Evolutionary conservation across 306 rosid genomes (phyloP).

Genomic region (Oemleria cerasiformis): DNA sequence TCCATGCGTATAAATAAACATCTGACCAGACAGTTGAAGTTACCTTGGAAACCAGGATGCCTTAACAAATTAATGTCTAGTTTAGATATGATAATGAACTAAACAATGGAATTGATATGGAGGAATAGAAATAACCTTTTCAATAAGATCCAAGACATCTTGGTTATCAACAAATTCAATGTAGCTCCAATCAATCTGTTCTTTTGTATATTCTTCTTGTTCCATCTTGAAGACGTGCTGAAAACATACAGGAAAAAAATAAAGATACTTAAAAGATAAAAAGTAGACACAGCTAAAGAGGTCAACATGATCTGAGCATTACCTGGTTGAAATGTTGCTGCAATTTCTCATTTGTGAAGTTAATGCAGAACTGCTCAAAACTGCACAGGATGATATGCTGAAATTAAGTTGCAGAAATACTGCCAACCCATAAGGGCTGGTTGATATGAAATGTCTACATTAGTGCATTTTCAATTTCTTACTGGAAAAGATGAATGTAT

Average conservation of each 20-base stretch:
- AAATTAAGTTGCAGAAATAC: constrained; percentile 48
- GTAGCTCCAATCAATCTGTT: constrained; percentile 95
- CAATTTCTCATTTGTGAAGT: constrained; percentile 95
- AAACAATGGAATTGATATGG: constrained; percentile 16
- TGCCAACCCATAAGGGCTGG: constrained; percentile 30
- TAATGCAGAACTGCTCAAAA: constrained; percentile 99
- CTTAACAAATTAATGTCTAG: constrained; percentile 1
- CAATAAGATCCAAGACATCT: constrained; percentile 97
- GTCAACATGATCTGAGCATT: constrained; percentile 31
- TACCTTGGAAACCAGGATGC: no score
- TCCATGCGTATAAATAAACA: no score
- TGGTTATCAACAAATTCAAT: constrained; percentile 97
- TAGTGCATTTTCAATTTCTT: constrained; percentile 20
- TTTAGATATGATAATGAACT: constrained; percentile 23
- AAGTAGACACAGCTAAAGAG: constrained; percentile 12
- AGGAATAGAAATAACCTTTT: constrained; percentile 56
- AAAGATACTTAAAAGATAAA: neutral
- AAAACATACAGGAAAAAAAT: constrained; percentile 30
- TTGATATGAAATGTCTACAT: constrained; percentile 32
- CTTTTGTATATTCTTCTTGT: constrained; percentile 99
- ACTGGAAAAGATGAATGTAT: neutral
- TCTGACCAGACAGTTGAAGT: no score
- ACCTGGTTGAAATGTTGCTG: constrained; percentile 99
- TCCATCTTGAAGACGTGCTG: constrained; percentile 99
- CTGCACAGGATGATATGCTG: constrained; percentile 65